These are phyloP conservation scores for Suillus tomentosus DNA, from an alignment of 768 basidiomycete species.

Conservation along the genomic window DNA sequence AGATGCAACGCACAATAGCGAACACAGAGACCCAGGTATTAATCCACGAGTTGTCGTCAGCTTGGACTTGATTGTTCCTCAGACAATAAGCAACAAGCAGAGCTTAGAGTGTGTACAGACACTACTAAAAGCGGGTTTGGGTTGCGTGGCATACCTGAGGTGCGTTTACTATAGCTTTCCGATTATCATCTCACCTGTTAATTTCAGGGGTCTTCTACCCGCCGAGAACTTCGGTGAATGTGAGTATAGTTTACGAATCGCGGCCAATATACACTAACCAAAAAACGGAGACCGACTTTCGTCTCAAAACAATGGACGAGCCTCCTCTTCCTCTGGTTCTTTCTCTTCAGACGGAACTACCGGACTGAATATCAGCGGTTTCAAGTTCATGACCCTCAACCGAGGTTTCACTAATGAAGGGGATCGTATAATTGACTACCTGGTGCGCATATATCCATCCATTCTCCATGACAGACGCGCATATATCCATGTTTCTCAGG, in stretches of 20 bases:
- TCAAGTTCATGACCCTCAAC: conserved; percentile 73
- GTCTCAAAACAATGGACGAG: conserved; percentile 32
- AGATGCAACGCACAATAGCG: conserved; percentile 22
- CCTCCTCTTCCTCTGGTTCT: conserved; percentile 34
- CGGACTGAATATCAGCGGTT: conserved; percentile 55
- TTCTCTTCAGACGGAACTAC: conserved; percentile 40
- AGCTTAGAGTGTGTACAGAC: conserved; percentile 75
- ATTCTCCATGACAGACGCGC: conserved; percentile 15
- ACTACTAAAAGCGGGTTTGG: conserved; percentile 69
- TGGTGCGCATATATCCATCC: conserved; percentile 50
- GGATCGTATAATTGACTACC: conserved; percentile 77
- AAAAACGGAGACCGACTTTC: conserved; percentile 29
- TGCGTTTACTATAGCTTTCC: conserved; percentile 21
- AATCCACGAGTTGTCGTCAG: background rate
- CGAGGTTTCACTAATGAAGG: conserved; percentile 83
- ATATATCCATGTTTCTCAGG: conserved; percentile 44
- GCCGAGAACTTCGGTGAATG: conserved; percentile 79
- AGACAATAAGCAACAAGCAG: conserved; percentile 55
- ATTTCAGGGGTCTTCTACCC: conserved; percentile 67
- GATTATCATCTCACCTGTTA: conserved; percentile 12
- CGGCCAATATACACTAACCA: background rate
- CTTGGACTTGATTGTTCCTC: conserved; percentile 20
- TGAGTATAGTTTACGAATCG: conserved; percentile 26
- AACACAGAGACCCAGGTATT: conserved; percentile 30
- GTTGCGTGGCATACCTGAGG: conserved; percentile 80